phyloP scores from a whole-genome alignment of 305 asterid genomes.

The Fraxinus platypoda region DNA sequence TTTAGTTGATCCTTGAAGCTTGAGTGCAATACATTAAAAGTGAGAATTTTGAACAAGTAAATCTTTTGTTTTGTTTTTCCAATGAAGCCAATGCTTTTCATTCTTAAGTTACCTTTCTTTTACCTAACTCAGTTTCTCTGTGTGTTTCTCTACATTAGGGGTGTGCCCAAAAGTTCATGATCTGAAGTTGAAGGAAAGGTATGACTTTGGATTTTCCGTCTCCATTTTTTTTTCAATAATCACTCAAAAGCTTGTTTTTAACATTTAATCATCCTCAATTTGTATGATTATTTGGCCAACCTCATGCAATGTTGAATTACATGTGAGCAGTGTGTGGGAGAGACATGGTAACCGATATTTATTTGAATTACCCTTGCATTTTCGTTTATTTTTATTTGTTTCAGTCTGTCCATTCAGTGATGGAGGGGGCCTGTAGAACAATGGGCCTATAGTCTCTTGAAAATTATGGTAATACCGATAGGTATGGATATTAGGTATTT shows the following conservation, averaged over 20 bases:
- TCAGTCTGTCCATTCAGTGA: not conserved
- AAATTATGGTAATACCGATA: not conserved
- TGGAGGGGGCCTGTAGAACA: no score
- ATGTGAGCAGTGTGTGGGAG: not conserved
- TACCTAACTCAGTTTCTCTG: slow-evolving; percentile 1
- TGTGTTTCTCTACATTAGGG: slow-evolving; percentile 47
- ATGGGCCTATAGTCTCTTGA: not conserved
- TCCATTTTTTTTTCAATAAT: not conserved
- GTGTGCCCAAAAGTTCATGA: slow-evolving; percentile 90
- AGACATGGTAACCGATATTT: not conserved
- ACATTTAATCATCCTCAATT: not conserved
- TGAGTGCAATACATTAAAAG: not conserved
- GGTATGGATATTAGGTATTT: not conserved
- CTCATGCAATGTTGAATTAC: not conserved
- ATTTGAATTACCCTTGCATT: not conserved
- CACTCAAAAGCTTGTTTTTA: not conserved
- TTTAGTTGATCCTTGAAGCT: not conserved
- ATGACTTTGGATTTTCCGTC: slow-evolving; percentile 8
- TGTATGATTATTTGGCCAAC: not conserved
- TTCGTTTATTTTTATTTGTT: not conserved
- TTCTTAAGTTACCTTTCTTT: not conserved
- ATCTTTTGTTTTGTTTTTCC: not conserved
- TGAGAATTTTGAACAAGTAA: not conserved
- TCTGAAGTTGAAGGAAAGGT: slow-evolving; percentile 94
- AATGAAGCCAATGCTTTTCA: not conserved